Evolutionary conservation across 768 basidiomycete genomes (phyloP), one percentile per base, ranked within the genome.

Genomic region (Termitomyces sp.): DNA sequence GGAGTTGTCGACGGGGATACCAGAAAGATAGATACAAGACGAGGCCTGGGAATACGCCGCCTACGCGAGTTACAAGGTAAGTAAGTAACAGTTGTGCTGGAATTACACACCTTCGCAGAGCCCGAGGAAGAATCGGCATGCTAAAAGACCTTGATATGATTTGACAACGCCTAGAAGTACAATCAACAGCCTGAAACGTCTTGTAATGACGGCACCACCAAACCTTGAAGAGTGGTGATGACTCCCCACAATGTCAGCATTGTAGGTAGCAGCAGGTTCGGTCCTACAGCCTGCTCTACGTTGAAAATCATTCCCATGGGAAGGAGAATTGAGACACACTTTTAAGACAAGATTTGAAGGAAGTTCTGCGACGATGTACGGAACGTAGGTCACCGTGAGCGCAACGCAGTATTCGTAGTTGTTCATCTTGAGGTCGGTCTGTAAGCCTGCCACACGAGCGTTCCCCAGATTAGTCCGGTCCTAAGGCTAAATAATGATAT

Each of bases 211-310:
- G 42, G 51, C 29, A 56, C 9, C 29, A 54, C 2, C 62, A 26
- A 51, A 78, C 84, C 86, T 76, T 89, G 86, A 46, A 82, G 71
- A 9, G 83, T 76, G 10, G 80, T 77, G 14, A 84, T 77, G n/a
- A 87, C 47, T n/a, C 88, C 88, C 87, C 88, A 90, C 1, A 82
- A 62, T 0, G 80, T 76, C 48, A 88, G 69, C 78, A 88, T 82
- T 1, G 80, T 68, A 0, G 88, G 87, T 13, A 55, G 16, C 24
- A 55, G 26, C 26, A 52, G 37, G 18, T 52, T 52, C n/a, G 50
- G 50, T 20, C 50, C 50, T 10, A 52, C 50, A 29, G 50, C 50
- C 50, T 52, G 29, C 2, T 4, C 6, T 7, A 29, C 9, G 18
- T 41, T 16, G 4, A 29, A 1, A 48, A 20, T 1, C 20, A 50